Base-by-base conservation (phyloP, 2,329 filamentous ascomycete genomes). In the Scleromitrula shiraiana region DNA sequence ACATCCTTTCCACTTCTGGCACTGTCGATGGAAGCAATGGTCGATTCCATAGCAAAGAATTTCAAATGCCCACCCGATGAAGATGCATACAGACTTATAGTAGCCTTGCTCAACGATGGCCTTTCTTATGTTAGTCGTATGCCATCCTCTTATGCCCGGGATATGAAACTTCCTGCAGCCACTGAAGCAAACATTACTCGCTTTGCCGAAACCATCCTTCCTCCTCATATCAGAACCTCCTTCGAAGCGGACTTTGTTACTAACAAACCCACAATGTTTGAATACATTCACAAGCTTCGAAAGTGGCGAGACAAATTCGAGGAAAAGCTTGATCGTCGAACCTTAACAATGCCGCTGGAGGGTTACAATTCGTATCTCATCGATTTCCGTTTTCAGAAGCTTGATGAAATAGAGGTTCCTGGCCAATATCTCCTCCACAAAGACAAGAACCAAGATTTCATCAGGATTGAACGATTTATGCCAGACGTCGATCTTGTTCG, bases 61-160 rank as follows among this genome's bases (percentile, higher is more conserved):
- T 98, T 98, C 78, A 98, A 98, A 70, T 97, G 93, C 61, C 91
- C 91, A 12, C 91, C 91, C 0, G 93, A 99, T 60, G 93, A 99
- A 65, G 93, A 99, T 70, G 94, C 93, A 2, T 97, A 97, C 67
- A 80, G 93, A 41, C 75, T 99, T 14, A 98, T 98, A 56, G 91
- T 97, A n/a, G 94, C 93, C 2, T 72, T 99, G 9, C 78, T 98
- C 19, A 98, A 98, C 64, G 93, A 99, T 66, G 93, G 88, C 0
- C 70, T 98, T 45, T 88, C 88, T 23, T 96, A 96, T 59, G 88
- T 97, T 35, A 88, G 87, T 55, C 82, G 91, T 40, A 88, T 88
- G 67, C 91, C 91, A 9, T 76, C 78, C 12, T 87, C 88, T 1
- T 96, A 95, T 64, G 88, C 88, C 2, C 85, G 85, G 64, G 91